Conservation (phyloP, 2,329 filamentous ascomycete genomes). For the Monilinia fructicola region DNA sequence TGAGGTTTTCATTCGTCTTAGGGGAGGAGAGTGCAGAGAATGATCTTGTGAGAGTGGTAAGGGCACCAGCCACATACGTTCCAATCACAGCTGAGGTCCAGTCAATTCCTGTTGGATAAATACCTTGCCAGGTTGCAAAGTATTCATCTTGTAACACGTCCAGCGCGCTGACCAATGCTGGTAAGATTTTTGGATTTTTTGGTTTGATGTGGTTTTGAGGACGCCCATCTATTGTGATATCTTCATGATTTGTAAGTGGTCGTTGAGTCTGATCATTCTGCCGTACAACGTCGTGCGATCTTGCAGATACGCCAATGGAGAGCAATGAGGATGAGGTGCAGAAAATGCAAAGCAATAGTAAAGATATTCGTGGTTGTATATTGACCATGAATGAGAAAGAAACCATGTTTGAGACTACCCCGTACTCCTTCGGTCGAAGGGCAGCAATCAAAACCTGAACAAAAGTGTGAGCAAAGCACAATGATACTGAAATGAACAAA, state of each 20-base stretch:
- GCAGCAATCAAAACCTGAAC: background rate
- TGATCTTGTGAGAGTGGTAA: slow-evolving; percentile 68
- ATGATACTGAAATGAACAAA: background rate
- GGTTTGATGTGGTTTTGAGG: slow-evolving; percentile 13
- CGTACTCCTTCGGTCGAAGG: background rate
- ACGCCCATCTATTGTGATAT: slow-evolving; percentile 1
- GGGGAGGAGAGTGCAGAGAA: slow-evolving; percentile 46
- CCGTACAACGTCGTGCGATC: slow-evolving; percentile 6
- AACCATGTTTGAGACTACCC: slow-evolving; percentile 5
- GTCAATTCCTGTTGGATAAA: slow-evolving; percentile 84
- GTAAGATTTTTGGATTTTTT: slow-evolving; percentile 26
- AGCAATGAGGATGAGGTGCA: background rate
- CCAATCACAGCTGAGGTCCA: slow-evolving; percentile 84
- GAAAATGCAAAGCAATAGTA: slow-evolving; percentile 11
- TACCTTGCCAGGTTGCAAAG: slow-evolving; percentile 74
- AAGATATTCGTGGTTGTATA: slow-evolving; percentile 6
- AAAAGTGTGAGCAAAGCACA: background rate
- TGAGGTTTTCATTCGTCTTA: slow-evolving; percentile 64
- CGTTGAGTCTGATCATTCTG: slow-evolving; percentile 15
- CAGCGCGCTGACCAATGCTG: slow-evolving; percentile 56
- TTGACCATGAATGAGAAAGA: background rate
- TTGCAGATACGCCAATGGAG: slow-evolving; percentile 17
- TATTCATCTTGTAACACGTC: slow-evolving; percentile 74
- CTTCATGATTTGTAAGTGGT: slow-evolving; percentile 15
- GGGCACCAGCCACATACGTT: slow-evolving; percentile 72